Conservation (phyloP, 495 filamentous ascomycete species). For the Penicillium roqueforti region DNA sequence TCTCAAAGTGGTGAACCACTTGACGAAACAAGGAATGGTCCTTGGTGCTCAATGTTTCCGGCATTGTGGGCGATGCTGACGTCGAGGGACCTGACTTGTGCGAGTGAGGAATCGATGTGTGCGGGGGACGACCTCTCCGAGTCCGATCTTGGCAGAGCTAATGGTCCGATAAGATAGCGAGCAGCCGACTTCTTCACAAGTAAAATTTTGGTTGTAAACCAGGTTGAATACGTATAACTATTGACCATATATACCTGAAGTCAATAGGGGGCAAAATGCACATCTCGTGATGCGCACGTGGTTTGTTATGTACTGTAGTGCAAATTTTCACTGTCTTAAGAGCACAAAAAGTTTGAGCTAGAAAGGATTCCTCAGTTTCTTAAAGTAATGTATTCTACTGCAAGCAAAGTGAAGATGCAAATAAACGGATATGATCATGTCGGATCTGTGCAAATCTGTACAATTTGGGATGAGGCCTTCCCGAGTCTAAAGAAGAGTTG, state of each 20-base stretch:
- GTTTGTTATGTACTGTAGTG: not conserved
- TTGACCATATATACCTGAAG: not conserved
- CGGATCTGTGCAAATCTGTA: not conserved
- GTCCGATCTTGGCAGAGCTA: conserved; percentile 30
- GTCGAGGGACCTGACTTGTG: conserved; percentile 30
- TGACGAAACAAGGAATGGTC: conserved; percentile 90
- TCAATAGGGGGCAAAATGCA: not conserved
- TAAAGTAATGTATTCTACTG: not conserved
- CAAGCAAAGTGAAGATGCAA: not conserved
- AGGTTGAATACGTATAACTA: not conserved
- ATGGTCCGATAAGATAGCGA: conserved; percentile 27
- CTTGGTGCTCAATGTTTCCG: conserved; percentile 81
- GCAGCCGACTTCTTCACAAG: not conserved
- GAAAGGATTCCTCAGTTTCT: not conserved
- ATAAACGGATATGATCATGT: not conserved
- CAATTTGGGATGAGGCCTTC: not conserved
- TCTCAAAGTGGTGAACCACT: conserved; percentile 91
- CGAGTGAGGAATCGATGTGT: conserved; percentile 40
- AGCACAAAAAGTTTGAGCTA: not conserved
- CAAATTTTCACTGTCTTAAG: not conserved
- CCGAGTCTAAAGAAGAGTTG: not conserved
- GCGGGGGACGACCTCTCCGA: conserved; percentile 38
- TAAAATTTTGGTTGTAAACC: not conserved
- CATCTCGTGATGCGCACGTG: not conserved
- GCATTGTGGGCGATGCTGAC: conserved; percentile 53